Base-by-base conservation (phyloP, 1,284 basidiomycete species). In the Ganoderma sp. region DNA sequence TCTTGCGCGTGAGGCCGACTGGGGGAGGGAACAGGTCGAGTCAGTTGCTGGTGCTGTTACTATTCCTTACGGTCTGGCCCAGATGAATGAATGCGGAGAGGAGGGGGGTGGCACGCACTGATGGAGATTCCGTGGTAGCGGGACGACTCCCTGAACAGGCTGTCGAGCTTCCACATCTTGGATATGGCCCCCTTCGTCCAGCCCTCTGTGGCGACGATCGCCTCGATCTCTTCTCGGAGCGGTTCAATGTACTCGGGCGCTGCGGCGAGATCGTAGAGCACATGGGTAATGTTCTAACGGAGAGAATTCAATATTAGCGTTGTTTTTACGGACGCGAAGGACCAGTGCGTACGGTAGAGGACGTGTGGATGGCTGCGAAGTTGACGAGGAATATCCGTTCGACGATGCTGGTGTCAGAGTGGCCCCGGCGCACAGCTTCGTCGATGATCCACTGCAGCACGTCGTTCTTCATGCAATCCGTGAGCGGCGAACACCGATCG, bases 111-210 rank as follows among this genome's bases (percentile, higher is more conserved):
- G 28, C 1, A 69, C 74, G 54, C 60, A 78, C 75, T 64, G 32
- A 57, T 37, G 48, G 57, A 69, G 17, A 79, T 72, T 0, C 78
- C 80, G 45, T 79, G 79, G 54, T 80, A 67, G 12, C 85, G 78
- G 66, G 81, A 80, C 1, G 81, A 81, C 73, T 87, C 86, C 59
- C 83, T 81, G 65, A 88, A 70, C 73, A 88, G 85, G 69, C 85
- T 87, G 70, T 88, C 86, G n/a, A 87, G 71, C 65, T 84, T 84
- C 66, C 77, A 75, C 81, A 87, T 81, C 65, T 83, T 84, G 12
- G 71, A 74, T 61, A 88, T 75, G 0, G 81, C 77, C 0, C 73
- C 73, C 71, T 85, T 85, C 0, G 81, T 82, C 83, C 85, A 85
- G 0, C 85, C 84, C 37, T 85, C 79, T 42, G 76, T 72, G 0